phyloP scores from a whole-genome alignment of 352 stramenopile genomes.

The Pythium vanterpoolii region DNA sequence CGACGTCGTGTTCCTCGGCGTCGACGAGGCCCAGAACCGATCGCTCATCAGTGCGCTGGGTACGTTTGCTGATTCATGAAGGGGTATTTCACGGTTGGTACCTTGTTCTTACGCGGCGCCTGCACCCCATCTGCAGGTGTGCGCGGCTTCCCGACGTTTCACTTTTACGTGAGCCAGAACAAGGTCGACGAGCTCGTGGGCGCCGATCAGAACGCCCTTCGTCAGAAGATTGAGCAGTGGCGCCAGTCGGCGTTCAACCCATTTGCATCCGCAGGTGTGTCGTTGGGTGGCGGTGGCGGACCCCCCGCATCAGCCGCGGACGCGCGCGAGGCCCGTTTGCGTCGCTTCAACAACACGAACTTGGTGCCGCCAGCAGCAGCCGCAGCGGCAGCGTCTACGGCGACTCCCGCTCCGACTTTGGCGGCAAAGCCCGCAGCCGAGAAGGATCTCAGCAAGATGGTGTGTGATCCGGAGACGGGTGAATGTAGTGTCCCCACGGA shows the following conservation, averaged over 20 bases:
- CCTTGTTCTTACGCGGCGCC: neutral
- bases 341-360: conserved; percentile 66
- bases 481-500: conserved; percentile 38
- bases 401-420: conserved; percentile 18
- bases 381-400: conserved; percentile 1
- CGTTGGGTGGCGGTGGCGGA: conserved; percentile 42
- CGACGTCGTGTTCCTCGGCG: conserved; percentile 87
- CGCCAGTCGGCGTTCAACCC: conserved; percentile 84
- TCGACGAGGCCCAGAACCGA: conserved; percentile 82
- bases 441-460: conserved; percentile 40
- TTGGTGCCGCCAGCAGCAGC: conserved; percentile 38
- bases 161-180: conserved; percentile 87
- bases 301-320: conserved; percentile 40
- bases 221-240: conserved; percentile 87
- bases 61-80: conserved; percentile 7
- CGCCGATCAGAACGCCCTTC: conserved; percentile 77
- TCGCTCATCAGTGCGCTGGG: conserved; percentile 75
- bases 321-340: conserved; percentile 75
- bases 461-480: conserved; percentile 65
- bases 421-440: conserved; percentile 10
- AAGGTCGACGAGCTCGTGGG: conserved; percentile 89
- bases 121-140: conserved; percentile 40
- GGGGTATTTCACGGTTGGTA: neutral
- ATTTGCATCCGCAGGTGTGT: conserved; percentile 71
- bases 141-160: conserved; percentile 88